Evolutionary conservation across 2,329 filamentous ascomycete species (phyloP), one percentile per base, ranked within the genome.

Genomic region (Huntiella bhutanensis): DNA sequence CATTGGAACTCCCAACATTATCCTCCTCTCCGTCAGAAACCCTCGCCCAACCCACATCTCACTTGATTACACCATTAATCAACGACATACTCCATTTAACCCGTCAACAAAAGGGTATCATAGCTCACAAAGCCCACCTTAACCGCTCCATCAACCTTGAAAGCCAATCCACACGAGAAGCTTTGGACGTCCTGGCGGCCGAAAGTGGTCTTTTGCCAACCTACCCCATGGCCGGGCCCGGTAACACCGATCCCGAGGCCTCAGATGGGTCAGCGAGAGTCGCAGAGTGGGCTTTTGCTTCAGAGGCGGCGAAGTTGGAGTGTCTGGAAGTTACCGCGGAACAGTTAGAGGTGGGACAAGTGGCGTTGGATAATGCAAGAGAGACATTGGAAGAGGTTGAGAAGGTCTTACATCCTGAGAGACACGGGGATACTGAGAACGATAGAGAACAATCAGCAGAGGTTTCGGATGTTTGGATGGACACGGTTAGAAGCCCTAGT

Each of bases 141-240:
- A 71, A 66, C 49, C 55, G 63, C 12, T 56, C 62, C 12, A 58
- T 80, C 10, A 56, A 64, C 15, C 70, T 65, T 51, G 67, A 75
- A 51, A 61, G 64, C 16, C 68, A 69, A 49, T 68, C 73, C 8
- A 63, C 64, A 11, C 61, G 62, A 45, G 67, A 71, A 55, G 56
- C 60, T 1, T 59, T 80, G 5, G 65, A 67, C 42, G 71, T 68
- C 48, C 60, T 80, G 2, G 65, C 68, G 8, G 70, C 79, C 42
- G 75, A 79, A 55, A 80, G 75, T 53, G 73, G 76, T 51, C 60
- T 80, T 12, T 63, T 80, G 10, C 68, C 68, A 1, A 59, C 63
- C 6, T 65, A 75, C 51, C 66, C 71, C 1, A 59, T 64, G 52
- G 62, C 57, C 55, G 15, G 63, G 64, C 37, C 63, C 70, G 62